Base-by-base conservation (phyloP, 495 filamentous ascomycete species). In the Letharia columbiana region DNA sequence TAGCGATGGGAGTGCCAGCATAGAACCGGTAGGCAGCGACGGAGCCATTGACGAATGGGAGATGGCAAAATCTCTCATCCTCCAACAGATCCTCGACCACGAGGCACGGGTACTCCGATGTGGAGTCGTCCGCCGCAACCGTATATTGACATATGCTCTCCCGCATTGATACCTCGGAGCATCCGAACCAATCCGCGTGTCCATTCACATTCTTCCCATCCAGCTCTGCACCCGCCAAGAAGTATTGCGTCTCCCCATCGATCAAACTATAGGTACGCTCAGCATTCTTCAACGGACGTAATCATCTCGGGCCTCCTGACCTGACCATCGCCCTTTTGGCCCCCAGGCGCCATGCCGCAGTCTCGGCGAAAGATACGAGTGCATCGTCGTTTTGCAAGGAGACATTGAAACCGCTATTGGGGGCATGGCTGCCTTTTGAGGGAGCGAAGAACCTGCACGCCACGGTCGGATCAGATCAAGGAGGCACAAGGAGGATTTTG, bases 201-300 rank as follows among this genome's bases (percentile, higher is more conserved):
- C 49, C n/a, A 3, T 28, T 4, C 49, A 52, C 13, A 28, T 28
- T 52, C 49, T 52, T 52, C 5, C 49, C 20, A 49, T 49, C 49
- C 12, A 52, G n/a, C 20, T 52, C 49, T 0, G 49, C 49, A 0
- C n/a, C 49, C 28, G 49, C 49, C 49, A 28, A 28, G n/a, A 52
- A 52, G n/a, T 52, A 52, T n/a, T 52, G 49, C 23, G 49, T 52
- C 10, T 52, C n/a, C 49, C 49, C 49, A 28, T 52, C 49, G 49
- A 52, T 28, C 49, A 52, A 12, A 12, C n/a, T 52, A 13, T 10
- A 2, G 49, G 1, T 52, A 18, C 31, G 2, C n/a, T 52, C 49
- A 28, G 49, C n/a, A 23, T 10, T 52, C 49, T 3, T 2, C 4
- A 23, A 28, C 49, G 6, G 5, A 5, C 31, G n/a, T 23, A 28